A percentile compares a stretch with the other conserved stretches of the same genome.
Conservation (phyloP, 257 asterid genomes). For the Solanum sparsipilum region DNA sequence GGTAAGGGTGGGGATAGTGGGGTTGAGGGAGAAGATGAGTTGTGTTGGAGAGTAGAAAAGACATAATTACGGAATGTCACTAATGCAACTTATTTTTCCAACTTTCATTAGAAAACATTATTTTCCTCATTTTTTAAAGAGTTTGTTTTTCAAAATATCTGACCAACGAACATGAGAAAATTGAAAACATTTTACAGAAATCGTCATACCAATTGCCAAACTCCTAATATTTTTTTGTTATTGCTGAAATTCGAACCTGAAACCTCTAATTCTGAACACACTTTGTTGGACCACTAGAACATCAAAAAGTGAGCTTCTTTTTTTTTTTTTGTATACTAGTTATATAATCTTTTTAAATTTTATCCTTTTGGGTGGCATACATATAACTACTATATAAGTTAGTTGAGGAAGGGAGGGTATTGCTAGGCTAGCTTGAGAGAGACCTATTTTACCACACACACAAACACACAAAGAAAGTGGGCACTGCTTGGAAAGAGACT, state of each 20-base stretch:
- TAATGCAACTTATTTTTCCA: background rate
- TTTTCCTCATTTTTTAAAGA: too few species aligned
- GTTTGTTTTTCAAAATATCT: too few species aligned
- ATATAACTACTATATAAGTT: background rate
- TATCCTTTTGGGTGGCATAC: background rate
- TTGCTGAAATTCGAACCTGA: background rate
- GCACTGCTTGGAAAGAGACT: slow-evolving; percentile 30
- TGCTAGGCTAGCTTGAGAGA: slow-evolving; percentile 17
- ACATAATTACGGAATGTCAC: background rate
- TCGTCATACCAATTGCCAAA: too few species aligned
- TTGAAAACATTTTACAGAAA: too few species aligned
- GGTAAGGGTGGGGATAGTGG: background rate
- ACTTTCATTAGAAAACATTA: too few species aligned
- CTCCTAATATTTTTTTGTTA: too few species aligned
- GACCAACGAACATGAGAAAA: background rate
- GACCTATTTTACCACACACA: slow-evolving; percentile 17
- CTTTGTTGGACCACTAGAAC: background rate
- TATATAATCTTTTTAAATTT: background rate
- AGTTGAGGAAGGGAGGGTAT: slow-evolving; percentile 5
- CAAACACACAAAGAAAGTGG: slow-evolving; percentile 8
- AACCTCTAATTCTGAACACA: background rate
- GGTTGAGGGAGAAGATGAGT: background rate
- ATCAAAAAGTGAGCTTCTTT: background rate
- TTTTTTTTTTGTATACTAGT: too few species aligned
- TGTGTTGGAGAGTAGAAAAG: background rate